Base-by-base conservation (phyloP, 352 stramenopile species). In the Lagenidium sp. region DNA sequence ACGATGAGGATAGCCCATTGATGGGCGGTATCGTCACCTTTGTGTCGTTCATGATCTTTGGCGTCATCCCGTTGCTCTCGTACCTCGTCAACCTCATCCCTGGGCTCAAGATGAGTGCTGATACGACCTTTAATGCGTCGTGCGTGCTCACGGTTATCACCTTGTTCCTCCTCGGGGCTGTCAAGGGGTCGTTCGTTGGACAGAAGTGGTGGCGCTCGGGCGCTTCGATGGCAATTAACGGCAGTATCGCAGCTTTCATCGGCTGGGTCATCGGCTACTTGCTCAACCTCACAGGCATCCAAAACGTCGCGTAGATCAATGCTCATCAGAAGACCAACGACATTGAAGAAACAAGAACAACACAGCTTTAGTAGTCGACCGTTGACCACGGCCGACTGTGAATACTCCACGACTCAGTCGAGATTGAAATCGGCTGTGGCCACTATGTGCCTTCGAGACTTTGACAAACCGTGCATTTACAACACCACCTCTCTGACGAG, bases 91-190 rank as follows among this genome's bases (percentile, higher is more conserved):
- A 96, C 44, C 51, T 97, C 21, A 57, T 91, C 36, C 79, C 79
- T 5, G 79, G 68, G 4, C 44, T 91, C 21, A 35, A 61, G 7
- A 77, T 91, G 59, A 66, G 53, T 11, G 48, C 63, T 4, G 62
- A 84, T 19, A 63, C 82, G n/a, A 60, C 68, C 25, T 57, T 97
- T 26, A 97, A 97, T 60, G 40, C 82, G 35, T 96, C 94, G n/a
- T 98, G 93, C 62, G 60, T 93, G 36, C 72, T 97, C 12, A 98
- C 94, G 4, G 87, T 88, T 26, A 59, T 96, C 43, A 96, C 95
- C 26, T 62, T 98, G 15, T 98, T 98, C 59, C 35, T 94, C 12
- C 65, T 98, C 45, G 94, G 94, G 37, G 89, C 83, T 16, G 75
- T 97, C 21, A 98, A 98, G 69, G 78, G 74, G 23, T 82, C 55